These are phyloP conservation scores for Neoboletus subvelutipes DNA, from an alignment of 768 basidiomycete genomes.

Conservation along the genomic window DNA sequence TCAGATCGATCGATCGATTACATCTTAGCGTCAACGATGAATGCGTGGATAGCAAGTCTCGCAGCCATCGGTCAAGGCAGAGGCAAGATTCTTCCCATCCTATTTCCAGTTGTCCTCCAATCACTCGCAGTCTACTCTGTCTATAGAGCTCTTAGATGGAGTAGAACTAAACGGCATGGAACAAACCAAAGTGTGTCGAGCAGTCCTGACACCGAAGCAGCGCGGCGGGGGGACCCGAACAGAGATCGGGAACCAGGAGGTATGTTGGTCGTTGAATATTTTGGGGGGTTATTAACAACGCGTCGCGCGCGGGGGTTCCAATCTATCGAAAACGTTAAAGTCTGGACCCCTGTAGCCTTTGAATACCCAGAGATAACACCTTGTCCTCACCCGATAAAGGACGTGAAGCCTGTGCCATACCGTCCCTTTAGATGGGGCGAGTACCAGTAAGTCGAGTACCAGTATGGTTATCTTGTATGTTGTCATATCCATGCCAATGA, in stretches of 20 bases:
- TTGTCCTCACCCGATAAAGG: slow-evolving; percentile 36
- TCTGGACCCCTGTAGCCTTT: slow-evolving; percentile 55
- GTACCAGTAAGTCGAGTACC: slow-evolving; percentile 55
- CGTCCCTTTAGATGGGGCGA: slow-evolving; percentile 67
- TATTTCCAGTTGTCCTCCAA: slow-evolving; percentile 15
- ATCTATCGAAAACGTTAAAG: slow-evolving; percentile 29
- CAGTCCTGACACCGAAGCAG: neutral
- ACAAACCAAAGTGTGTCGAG: neutral
- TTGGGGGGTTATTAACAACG: neutral
- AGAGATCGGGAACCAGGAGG: slow-evolving; percentile 29
- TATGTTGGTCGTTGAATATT: slow-evolving; percentile 4
- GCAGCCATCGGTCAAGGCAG: neutral
- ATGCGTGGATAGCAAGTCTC: slow-evolving; percentile 9
- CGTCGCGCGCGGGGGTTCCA: neutral
- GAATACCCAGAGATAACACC: slow-evolving; percentile 52
- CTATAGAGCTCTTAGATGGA: slow-evolving; percentile 14
- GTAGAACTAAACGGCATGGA: neutral
- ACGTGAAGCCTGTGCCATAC: slow-evolving; percentile 61
- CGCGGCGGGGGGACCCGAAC: slow-evolving; percentile 12
- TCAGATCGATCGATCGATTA: neutral
- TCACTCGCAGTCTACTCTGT: slow-evolving; percentile 17
- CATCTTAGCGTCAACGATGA: neutral
- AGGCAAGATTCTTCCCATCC: slow-evolving; percentile 1
- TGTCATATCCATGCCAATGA: neutral
- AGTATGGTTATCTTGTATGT: neutral